These are phyloP conservation scores for Penicillium nucicola DNA, from an alignment of 495 filamentous ascomycete species.

Conservation along the genomic window DNA sequence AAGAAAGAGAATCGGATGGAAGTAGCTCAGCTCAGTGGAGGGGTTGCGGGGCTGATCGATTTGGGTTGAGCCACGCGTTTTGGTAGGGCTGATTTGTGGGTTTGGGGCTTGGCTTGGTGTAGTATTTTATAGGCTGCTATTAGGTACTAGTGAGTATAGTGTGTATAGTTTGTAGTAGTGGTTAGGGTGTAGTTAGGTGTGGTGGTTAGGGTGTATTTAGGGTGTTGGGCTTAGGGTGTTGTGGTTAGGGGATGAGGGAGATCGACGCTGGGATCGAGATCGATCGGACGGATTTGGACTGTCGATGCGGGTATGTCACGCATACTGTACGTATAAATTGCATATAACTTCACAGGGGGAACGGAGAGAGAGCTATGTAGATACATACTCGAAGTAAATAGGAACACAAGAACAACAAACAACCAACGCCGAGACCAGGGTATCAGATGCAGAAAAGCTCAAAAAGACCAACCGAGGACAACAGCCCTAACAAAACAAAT, in stretches of 20 bases:
- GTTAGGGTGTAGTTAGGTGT: too few species aligned
- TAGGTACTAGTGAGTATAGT: too few species aligned
- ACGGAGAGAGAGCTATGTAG: not conserved
- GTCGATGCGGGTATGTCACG: too few species aligned
- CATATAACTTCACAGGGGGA: too few species aligned
- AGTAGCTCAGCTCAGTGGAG: conserved; percentile 6
- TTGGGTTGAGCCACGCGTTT: not conserved
- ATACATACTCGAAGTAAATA: not conserved
- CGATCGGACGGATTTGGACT: too few species aligned
- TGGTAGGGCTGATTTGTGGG: not conserved
- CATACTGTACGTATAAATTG: too few species aligned
- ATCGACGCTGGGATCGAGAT: too few species aligned
- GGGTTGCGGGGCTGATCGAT: not conserved
- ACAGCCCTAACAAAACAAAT: not conserved
- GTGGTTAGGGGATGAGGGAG: too few species aligned
- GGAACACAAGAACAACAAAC: not conserved
- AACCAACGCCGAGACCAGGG: conserved; percentile 19
- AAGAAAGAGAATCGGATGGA: not conserved
- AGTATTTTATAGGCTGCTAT: too few species aligned
- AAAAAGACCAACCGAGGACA: conserved; percentile 5
- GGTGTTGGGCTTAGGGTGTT: too few species aligned
- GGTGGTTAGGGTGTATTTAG: too few species aligned
- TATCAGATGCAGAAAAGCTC: conserved; percentile 24
- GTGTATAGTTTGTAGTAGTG: too few species aligned
- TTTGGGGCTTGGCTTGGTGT: not conserved